These are phyloP conservation scores for Eucalyptus polyanthemos DNA, from an alignment of 345 rosid genomes.

Conservation along the genomic window DNA sequence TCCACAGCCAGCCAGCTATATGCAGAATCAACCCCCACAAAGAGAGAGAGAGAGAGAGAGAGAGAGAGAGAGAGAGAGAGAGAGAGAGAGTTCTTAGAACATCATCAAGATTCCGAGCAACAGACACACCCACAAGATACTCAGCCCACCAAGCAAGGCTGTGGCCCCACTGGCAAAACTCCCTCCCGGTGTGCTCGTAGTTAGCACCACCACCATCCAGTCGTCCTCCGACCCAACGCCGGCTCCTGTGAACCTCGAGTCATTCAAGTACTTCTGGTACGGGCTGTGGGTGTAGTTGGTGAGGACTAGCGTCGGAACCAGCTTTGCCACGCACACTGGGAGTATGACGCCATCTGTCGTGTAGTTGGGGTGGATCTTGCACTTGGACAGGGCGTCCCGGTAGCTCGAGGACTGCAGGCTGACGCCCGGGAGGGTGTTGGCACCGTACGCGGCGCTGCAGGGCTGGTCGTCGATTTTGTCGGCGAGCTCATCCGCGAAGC, in stretches of 20 bases:
- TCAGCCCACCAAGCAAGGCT: background rate
- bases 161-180: conserved; percentile 21
- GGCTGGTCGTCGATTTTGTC: conserved; percentile 38
- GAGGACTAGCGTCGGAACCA: conserved; percentile 53
- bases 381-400: conserved; percentile 31
- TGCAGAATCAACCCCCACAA: background rate
- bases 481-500: conserved; percentile 51
- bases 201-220: conserved; percentile 68
- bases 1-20: background rate
- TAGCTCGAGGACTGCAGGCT: conserved; percentile 21
- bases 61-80: background rate
- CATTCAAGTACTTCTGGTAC: conserved; percentile 39
- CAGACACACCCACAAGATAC: background rate
- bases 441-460: conserved; percentile 14
- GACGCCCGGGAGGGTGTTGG: background rate
- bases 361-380: conserved; percentile 37
- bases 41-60: too few relatives aligned
- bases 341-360: conserved; percentile 41
- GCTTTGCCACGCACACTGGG: conserved; percentile 52
- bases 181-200: conserved; percentile 28
- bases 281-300: conserved; percentile 54
- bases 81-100: background rate
- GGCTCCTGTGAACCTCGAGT: conserved; percentile 39
- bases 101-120: background rate
- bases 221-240: conserved; percentile 66